Percentiles rank a stretch among this genome's conserved stretches.
Conservation (phyloP, 2,329 filamentous ascomycete genomes). For the Colletotrichum lentis region DNA sequence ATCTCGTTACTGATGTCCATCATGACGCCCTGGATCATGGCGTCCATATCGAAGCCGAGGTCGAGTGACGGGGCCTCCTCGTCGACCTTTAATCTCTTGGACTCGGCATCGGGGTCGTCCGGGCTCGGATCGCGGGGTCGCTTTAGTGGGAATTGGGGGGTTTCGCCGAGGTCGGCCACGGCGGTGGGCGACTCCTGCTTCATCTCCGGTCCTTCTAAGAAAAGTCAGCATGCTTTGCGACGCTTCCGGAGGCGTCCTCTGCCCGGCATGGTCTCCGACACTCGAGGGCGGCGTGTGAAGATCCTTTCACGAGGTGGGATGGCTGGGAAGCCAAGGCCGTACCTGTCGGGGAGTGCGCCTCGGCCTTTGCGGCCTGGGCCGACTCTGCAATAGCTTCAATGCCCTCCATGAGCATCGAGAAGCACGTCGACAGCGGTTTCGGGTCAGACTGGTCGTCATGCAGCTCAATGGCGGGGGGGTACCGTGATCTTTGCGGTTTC, state of each 20-base stretch:
- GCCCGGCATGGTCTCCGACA: conserved; percentile 21
- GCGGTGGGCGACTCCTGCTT: conserved; percentile 50
- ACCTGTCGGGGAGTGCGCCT: conserved; percentile 49
- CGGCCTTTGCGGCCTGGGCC: conserved; percentile 49
- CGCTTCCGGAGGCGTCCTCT: conserved; percentile 11
- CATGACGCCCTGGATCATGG: conserved; percentile 43
- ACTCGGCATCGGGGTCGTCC: conserved; percentile 44
- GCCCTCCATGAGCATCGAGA: conserved; percentile 36
- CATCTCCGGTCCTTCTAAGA: conserved; percentile 45
- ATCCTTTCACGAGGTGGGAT: conserved; percentile 25
- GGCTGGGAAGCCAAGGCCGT: conserved; percentile 39
- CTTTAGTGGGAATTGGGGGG: conserved; percentile 50
- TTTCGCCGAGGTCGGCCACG: conserved; percentile 45
- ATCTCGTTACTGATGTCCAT: conserved; percentile 41
- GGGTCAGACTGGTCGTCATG: conserved; percentile 15
- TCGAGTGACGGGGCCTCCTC: conserved; percentile 41
- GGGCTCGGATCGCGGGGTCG: conserved; percentile 48
- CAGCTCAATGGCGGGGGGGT: conserved; percentile 28
- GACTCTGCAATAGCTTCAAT: conserved; percentile 54
- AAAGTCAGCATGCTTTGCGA: conserved; percentile 41
- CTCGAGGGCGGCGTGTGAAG: conserved; percentile 27
- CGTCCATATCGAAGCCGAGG: conserved; percentile 41
- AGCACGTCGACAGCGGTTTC: conserved; percentile 33
- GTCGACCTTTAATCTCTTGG: conserved; percentile 43
- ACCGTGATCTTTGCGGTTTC: conserved; percentile 26